Base-by-base conservation (phyloP, 345 rosid species). In the Populus alba region DNA sequence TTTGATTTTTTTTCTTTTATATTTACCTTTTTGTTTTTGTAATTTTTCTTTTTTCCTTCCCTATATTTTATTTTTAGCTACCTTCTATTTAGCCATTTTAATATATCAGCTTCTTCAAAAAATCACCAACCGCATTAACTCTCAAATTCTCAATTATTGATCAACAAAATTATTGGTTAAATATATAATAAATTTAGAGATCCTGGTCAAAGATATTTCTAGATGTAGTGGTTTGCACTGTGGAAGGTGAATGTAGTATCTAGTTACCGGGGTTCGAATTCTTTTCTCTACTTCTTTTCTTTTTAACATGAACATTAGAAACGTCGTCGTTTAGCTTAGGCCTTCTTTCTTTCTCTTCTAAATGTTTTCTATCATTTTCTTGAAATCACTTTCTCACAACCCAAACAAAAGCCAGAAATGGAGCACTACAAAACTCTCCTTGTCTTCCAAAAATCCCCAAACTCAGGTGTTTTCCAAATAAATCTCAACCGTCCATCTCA, bases 211-310 rank as follows among this genome's bases (percentile, higher is more conserved):
- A 16, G 7, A 0, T 95, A 93, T 92, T 95, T 91, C 89, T 89
- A 92, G 97, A 98, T 94, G 97, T 92, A 90, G 96, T 92, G 97
- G 99, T 94, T 92, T 94, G 97, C 98, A 94, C 95, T 94, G 90
- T 90, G 97, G 92, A 94, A 95, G 92, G 91, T 90, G 98, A 95
- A 92, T 94, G 91, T 92, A 91, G 98, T 92, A 96, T 94, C 98
- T 91, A 89, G 97, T 90, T 92, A 91, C 94, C 95, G 88, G 97
- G 93, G 97, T 90, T 92, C 93, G 93, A 94, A 90, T 92, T 92
- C 92, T 0, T 41, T 0, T 3, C 3, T 7, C 43, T 39, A 2
- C 0, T 39, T 1, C 45, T 0, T 41, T 10, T 10, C 11, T 10
- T 41, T 41, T 10, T 41, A 41, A 41, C 13, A 10, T 12, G 0